These are phyloP conservation scores for Populus hybrid DNA, from an alignment of 441 rosid genomes.

Conservation along the genomic window DNA sequence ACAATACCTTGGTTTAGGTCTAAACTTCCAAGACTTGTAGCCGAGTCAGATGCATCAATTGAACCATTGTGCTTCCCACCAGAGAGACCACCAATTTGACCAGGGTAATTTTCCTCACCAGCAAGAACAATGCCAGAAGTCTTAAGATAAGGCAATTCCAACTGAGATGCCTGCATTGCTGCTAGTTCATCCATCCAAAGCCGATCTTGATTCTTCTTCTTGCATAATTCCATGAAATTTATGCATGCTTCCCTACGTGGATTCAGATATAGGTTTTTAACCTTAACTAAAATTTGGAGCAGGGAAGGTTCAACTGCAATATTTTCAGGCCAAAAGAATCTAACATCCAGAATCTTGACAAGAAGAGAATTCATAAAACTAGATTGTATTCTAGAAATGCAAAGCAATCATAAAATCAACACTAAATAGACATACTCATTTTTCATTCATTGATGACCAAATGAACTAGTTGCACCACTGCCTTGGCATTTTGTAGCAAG, in stretches of 20 bases:
- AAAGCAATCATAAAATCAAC: background rate
- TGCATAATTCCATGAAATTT: slow-evolving; percentile 82
- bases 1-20: slow-evolving; percentile 59
- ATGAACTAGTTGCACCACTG: too few species aligned
- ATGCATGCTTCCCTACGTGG: slow-evolving; percentile 80
- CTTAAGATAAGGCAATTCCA: slow-evolving; percentile 67
- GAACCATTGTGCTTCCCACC: slow-evolving; percentile 42
- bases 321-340: background rate
- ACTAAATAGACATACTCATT: background rate
- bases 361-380: background rate
- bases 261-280: slow-evolving; percentile 5
- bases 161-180: slow-evolving; percentile 85
- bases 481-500: background rate
- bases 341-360: background rate
- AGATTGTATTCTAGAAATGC: background rate
- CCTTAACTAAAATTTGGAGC: background rate
- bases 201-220: slow-evolving; percentile 89
- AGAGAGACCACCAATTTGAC: slow-evolving; percentile 26
- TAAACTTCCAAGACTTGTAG: slow-evolving; percentile 46
- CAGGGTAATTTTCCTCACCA: slow-evolving; percentile 59
- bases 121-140: slow-evolving; percentile 86
- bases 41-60: slow-evolving; percentile 46
- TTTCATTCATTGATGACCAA: background rate
- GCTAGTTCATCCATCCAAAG: slow-evolving; percentile 93
- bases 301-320: background rate